Evolutionary conservation across 2,329 filamentous ascomycete species (phyloP).

Genomic region (Harringtonia lauricola): DNA sequence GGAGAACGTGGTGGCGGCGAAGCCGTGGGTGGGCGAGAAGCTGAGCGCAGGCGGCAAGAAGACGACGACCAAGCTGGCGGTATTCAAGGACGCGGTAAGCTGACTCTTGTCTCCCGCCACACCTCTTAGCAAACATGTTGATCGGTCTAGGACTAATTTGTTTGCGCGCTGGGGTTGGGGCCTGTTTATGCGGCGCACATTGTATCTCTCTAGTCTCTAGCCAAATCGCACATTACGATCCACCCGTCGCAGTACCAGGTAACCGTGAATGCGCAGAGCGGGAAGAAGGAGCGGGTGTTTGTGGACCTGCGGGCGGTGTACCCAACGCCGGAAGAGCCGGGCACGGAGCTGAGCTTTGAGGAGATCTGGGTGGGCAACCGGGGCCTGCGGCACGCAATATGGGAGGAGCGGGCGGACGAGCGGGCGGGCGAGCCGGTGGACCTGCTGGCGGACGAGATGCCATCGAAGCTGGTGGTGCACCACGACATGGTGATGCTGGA

Average conservation of each 20-base stretch:
- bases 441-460: conserved; percentile 10
- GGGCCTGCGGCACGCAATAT: conserved; percentile 53
- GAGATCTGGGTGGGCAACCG: conserved; percentile 72
- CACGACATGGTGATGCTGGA: conserved; percentile 37
- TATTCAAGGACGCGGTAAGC: conserved; percentile 96
- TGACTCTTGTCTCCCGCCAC: conserved; percentile 19
- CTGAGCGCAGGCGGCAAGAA: conserved; percentile 80
- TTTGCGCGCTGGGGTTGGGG: conserved; percentile 24
- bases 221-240: conserved; percentile 52
- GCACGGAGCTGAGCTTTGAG: conserved; percentile 78
- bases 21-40: conserved; percentile 87
- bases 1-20: conserved; percentile 79
- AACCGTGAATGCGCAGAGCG: conserved; percentile 70
- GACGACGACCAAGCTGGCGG: conserved; percentile 68
- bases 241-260: conserved; percentile 65
- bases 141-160: conserved; percentile 93
- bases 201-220: conserved; percentile 42
- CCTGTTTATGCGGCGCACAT: conserved; percentile 12
- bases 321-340: conserved; percentile 59
- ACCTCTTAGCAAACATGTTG: conserved; percentile 52
- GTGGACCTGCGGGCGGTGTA: conserved; percentile 81
- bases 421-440: neutral
- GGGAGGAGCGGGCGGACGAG: conserved; percentile 32
- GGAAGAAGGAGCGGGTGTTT: conserved; percentile 76
- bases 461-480: conserved; percentile 29